phyloP scores from a whole-genome alignment of 140 eudicot species.

The Stevia rebaudiana region DNA sequence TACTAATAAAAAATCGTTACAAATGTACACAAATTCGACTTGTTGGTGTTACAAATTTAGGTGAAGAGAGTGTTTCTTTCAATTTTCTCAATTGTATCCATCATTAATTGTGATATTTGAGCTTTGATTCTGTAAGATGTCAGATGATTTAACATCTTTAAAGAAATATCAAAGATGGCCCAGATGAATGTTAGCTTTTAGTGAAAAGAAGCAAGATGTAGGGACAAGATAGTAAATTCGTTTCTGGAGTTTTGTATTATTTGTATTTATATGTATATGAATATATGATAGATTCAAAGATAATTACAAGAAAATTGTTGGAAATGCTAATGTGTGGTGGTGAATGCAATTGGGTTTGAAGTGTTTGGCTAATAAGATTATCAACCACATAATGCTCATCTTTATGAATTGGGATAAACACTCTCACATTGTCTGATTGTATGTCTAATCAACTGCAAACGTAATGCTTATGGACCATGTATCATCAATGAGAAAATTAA shows the following conservation, averaged over 20 bases:
- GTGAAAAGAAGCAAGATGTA: slow-evolving; percentile 7
- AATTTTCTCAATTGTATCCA: slow-evolving; percentile 5
- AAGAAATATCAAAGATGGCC: neutral
- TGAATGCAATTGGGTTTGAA: slow-evolving; percentile 22
- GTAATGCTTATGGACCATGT: neutral
- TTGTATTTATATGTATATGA: neutral
- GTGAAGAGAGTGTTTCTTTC: slow-evolving; percentile 24
- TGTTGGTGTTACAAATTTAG: slow-evolving; percentile 1
- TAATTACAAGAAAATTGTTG: slow-evolving; percentile 13
- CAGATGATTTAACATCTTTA: slow-evolving; percentile 32
- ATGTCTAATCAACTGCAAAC: slow-evolving; percentile 11
- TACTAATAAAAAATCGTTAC: slow-evolving; percentile 1
- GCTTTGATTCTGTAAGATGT: slow-evolving; percentile 17
- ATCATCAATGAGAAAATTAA: neutral
- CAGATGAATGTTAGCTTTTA: neutral
- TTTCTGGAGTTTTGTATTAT: slow-evolving; percentile 2
- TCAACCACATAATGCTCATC: slow-evolving; percentile 28
- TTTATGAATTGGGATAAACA: slow-evolving; percentile 21
- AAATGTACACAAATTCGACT: slow-evolving; percentile 18
- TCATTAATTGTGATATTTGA: slow-evolving; percentile 21
- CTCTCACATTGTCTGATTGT: slow-evolving; percentile 6
- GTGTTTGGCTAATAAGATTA: slow-evolving; percentile 19
- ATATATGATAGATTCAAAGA: neutral
- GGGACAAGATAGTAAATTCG: slow-evolving; percentile 19
- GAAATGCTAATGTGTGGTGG: slow-evolving; percentile 28